Percentiles rank a stretch among this genome's conserved stretches.
Conservation (phyloP, 495 filamentous ascomycete genomes). For the Pseudoneurospora amorphoporcata region DNA sequence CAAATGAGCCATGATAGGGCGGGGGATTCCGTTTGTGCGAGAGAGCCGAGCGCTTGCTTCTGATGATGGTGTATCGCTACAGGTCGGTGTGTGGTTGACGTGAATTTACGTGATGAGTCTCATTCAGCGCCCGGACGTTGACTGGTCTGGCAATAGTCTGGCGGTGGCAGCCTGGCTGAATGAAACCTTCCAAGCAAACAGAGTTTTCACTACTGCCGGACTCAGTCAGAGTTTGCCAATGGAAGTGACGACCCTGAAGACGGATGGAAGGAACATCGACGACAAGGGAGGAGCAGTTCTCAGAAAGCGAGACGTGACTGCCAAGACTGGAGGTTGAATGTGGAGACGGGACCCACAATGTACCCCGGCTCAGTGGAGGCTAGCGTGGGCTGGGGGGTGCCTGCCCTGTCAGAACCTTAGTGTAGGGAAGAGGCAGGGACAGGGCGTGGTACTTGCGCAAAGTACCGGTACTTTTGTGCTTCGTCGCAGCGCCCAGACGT, state of each 20-base stretch:
- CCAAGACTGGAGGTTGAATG: neutral
- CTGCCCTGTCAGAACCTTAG: neutral
- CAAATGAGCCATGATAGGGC: neutral
- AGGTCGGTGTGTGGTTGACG: neutral
- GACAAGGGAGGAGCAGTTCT: neutral
- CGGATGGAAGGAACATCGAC: neutral
- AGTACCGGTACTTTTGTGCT: neutral
- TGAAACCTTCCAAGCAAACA: neutral
- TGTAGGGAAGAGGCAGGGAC: neutral
- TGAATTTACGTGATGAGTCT: neutral
- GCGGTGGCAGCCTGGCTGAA: neutral
- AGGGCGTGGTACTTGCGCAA: neutral
- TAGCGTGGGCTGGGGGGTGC: neutral
- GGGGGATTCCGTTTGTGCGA: neutral
- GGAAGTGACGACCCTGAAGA: neutral
- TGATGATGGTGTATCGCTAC: neutral
- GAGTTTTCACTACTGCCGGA: neutral
- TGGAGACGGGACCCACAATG: neutral
- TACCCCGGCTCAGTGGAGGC: neutral
- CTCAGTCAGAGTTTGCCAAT: neutral
- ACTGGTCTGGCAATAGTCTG: neutral
- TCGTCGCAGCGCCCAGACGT: neutral
- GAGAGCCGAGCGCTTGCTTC: neutral
- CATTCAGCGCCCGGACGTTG: neutral
- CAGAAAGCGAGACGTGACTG: neutral